Evolutionary conservation across 2,329 filamentous ascomycete genomes (phyloP), one percentile per base, ranked within the genome.

Genomic region (Colletotrichum horii): DNA sequence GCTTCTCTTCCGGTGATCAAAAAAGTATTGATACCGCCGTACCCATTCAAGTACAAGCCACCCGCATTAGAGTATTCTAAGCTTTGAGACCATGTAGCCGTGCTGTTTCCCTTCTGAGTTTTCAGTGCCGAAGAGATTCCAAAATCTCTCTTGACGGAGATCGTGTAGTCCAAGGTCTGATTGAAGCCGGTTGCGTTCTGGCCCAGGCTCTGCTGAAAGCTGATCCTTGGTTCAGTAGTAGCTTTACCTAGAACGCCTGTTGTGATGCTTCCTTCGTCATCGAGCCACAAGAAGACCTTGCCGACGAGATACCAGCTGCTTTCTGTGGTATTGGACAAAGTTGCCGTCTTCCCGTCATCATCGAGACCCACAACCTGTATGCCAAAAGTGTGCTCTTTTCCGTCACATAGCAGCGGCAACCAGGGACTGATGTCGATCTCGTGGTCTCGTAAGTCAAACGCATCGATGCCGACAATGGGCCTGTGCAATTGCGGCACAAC

Each of bases 361-460:
- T 94, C 91, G 60, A 92, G 85, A 0, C 94, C 94, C 0, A 89
- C 88, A 5, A 97, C 89, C n/a, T 88, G 86, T 66, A 97, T 91
- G 67, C 91, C 89, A 80, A 96, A 94, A 0, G 85, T 91, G 81
- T 96, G 94, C 7, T 87, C 78, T 2, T 85, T 78, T 0, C 92
- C 93, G 79, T 96, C 92, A 76, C 90, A 93, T 1, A 97, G 87
- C 2, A 93, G 74, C 1, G 93, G 91, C 7, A 97, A 86, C 87
- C 94, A 97, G 0, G 94, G 92, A 3, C 94, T 93, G 65, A 97
- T 92, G 80, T 97, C 95, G 76, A 97, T 94, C 81, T 97, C 94
- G 77, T 95, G 92, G 81, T 97, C 94, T 48, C 90, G 88, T 26
- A 97, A 86, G 80, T 97, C 94, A 81, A 95, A 97, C 0, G 94